Base-by-base conservation (phyloP, 148 eudicot species). In the Beta vulgaris region DNA sequence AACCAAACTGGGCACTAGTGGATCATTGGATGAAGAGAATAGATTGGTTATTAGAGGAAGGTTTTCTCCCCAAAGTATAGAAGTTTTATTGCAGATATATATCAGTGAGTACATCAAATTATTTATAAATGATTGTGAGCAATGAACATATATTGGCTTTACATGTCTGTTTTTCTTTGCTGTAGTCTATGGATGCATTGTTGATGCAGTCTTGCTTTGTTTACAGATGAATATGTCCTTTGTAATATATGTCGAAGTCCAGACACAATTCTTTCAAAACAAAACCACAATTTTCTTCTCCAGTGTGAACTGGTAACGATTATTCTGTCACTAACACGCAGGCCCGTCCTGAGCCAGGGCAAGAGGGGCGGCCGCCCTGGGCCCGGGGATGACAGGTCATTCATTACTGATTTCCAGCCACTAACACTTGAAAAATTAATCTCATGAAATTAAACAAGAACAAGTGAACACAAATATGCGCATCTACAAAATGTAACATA, bases 221-320 rank as follows among this genome's bases (percentile, higher is more conserved):
- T 57, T 73, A 68, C 83, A 87, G 90, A 85, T 79, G 88, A 87
- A 69, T 87, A 85, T 73, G 90, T 87, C 55, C 78, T 78, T n/a
- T 87, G 88, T 76, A 75, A 75, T 73, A 68, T 76, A 68, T 85
- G 88, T 75, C 83, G 84, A 81, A 81, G 86, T 80, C 84, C 87
- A 15, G 88, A 85, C 67, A 87, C 90, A 65, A 79, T 75, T 65
- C 82, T 87, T 57, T 73, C 85, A 26, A 77, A 79, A 44, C 82
- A 77, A 76, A 79, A 77, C 16, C 84, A 77, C 4, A 63, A 73
- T 75, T 68, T 81, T 75, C 83, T 83, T 43, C 83, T 83, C 57
- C 79, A 84, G 80, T 87, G 86, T 67, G 84, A 82, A 65, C 49
- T 82, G 90, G 90, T 87, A 75, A 72, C n/a, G 69, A 32, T 31